A percentile compares a stretch with the other conserved stretches of the same genome.
Conservation (phyloP, 2,329 filamentous ascomycete species). For the Monosporascus sp. region DNA sequence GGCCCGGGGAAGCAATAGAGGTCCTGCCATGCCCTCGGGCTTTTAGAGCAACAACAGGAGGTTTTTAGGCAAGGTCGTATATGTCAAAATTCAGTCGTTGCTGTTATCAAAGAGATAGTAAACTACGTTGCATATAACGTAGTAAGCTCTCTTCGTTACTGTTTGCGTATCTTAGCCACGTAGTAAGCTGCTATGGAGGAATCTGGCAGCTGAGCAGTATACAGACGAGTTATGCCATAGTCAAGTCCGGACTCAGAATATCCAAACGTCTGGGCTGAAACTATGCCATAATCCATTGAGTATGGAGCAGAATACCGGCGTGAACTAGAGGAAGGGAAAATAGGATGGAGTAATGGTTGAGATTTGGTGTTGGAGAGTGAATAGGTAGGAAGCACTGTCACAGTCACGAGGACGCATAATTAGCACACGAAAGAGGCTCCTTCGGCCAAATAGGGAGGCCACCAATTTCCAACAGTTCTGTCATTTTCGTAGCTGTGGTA, state of each 20-base stretch:
- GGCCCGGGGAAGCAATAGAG: constrained; percentile 3
- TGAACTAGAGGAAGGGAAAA: background rate
- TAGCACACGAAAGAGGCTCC: background rate
- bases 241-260: background rate
- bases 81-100: background rate
- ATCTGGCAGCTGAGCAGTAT: background rate
- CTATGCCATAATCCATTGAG: background rate
- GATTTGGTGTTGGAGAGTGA: background rate
- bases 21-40: background rate
- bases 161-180: background rate
- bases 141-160: background rate
- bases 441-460: background rate
- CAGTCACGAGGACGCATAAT: background rate
- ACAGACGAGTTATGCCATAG: background rate
- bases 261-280: background rate
- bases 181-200: background rate
- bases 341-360: background rate
- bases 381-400: background rate
- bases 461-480: background rate
- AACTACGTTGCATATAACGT: background rate
- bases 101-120: background rate
- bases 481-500: background rate
- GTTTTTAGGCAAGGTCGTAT: too few species aligned
- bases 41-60: background rate
- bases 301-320: background rate